These are phyloP conservation scores for Suillus subaureus DNA, from an alignment of 768 basidiomycete species.

Conservation along the genomic window DNA sequence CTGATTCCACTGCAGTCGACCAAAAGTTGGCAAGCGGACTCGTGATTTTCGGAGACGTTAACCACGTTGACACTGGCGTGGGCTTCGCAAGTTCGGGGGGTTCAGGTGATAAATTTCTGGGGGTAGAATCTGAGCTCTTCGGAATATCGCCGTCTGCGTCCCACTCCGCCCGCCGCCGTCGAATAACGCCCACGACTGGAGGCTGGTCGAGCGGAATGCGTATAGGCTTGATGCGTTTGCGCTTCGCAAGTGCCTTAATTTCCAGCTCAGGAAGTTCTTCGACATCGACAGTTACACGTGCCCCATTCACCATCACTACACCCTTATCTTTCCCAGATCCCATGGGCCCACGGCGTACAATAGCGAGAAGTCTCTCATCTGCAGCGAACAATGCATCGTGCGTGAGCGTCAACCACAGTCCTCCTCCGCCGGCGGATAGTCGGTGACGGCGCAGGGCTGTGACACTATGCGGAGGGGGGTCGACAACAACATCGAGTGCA, in stretches of 20 bases:
- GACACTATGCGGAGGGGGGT: constrained; percentile 86
- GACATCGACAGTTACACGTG: constrained; percentile 79
- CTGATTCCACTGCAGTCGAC: constrained; percentile 74
- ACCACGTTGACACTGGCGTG: constrained; percentile 36
- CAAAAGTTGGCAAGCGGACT: constrained; percentile 74
- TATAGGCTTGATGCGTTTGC: constrained; percentile 83
- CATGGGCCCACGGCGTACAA: constrained; percentile 72
- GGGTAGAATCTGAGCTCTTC: constrained; percentile 20
- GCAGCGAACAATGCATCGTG: constrained; percentile 81
- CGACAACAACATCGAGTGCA: constrained; percentile 85
- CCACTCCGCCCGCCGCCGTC: constrained; percentile 74
- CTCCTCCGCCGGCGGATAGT: constrained; percentile 85
- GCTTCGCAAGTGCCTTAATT: constrained; percentile 77
- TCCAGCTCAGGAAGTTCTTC: constrained; percentile 89
- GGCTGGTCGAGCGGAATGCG: constrained; percentile 95
- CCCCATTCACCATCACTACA: constrained; percentile 86
- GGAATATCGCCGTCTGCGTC: constrained; percentile 49
- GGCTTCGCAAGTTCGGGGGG: constrained; percentile 18
- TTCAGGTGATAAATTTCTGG: constrained; percentile 23
- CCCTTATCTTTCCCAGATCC: constrained; percentile 73
- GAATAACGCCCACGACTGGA: constrained; percentile 72
- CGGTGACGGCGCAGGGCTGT: constrained; percentile 86
- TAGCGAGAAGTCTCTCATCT: constrained; percentile 72
- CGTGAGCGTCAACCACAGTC: constrained; percentile 89
- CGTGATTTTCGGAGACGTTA: constrained; percentile 64